Conservation (phyloP, 352 stramenopile genomes). For the Pythium aphanidermatum region DNA sequence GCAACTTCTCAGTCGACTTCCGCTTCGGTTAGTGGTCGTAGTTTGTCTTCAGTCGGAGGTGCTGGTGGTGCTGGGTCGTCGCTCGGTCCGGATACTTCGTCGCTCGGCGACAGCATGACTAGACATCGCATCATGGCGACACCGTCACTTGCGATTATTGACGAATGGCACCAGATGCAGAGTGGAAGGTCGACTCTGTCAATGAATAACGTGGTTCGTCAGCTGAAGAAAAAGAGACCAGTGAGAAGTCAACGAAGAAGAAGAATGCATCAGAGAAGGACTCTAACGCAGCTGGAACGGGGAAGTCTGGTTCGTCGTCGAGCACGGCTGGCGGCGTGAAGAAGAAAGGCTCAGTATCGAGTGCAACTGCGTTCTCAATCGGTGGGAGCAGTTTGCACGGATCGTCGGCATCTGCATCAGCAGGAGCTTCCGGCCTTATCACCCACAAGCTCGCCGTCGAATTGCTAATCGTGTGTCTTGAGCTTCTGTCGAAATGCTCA, state of each 20-base stretch:
- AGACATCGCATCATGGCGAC: constrained; percentile 86
- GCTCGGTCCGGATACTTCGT: constrained; percentile 17
- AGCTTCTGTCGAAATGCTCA: constrained; percentile 73
- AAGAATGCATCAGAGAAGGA: constrained; percentile 40
- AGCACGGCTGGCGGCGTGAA: constrained; percentile 7
- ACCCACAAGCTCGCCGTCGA: constrained; percentile 67
- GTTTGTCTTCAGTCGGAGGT: too few relatives aligned
- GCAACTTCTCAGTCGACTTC: too few relatives aligned
- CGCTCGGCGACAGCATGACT: constrained; percentile 52
- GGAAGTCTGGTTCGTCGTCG: constrained; percentile 1
- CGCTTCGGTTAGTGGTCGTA: too few relatives aligned
- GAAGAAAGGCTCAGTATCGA: constrained; percentile 12
- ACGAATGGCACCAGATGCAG: constrained; percentile 80
- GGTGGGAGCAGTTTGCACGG: background rate
- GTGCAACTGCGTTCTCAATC: background rate
- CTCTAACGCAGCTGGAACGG: background rate
- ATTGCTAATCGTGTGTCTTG: constrained; percentile 73
- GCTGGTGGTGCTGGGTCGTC: constrained; percentile 4
- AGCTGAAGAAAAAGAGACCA: constrained; percentile 53
- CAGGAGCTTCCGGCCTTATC: constrained; percentile 15
- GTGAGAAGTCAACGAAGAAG: too few relatives aligned
- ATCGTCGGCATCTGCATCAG: constrained; percentile 5
- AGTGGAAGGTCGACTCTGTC: constrained; percentile 63
- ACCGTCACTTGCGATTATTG: constrained; percentile 70
- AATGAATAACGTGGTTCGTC: constrained; percentile 75